A percentile compares a stretch with the other conserved stretches of the same genome.
Evolutionary conservation across 2,329 filamentous ascomycete genomes (phyloP).

Genomic region (Leptographium radiaticola): DNA sequence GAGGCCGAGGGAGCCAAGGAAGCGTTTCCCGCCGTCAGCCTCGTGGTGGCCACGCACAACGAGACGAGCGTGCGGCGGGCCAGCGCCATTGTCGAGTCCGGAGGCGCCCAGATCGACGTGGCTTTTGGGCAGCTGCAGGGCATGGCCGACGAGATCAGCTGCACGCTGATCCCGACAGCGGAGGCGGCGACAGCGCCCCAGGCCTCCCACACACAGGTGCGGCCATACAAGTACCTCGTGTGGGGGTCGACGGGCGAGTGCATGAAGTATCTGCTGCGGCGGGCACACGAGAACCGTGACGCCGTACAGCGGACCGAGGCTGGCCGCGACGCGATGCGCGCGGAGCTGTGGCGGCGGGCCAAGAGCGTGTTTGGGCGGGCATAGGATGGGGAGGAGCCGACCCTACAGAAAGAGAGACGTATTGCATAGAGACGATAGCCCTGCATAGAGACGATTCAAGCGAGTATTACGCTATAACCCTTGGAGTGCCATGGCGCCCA

Average conservation of each 20-base stretch:
- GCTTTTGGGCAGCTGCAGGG: conserved; percentile 76
- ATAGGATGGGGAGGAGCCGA: neutral
- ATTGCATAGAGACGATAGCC: neutral
- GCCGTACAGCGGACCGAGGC: conserved; percentile 50
- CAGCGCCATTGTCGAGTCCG: conserved; percentile 35
- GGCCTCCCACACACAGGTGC: conserved; percentile 13
- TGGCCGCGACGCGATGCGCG: conserved; percentile 49
- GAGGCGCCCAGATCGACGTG: conserved; percentile 27
- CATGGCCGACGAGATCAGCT: conserved; percentile 82
- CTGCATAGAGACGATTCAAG: neutral
- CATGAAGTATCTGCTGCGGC: conserved; percentile 66
- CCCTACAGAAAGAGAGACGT: neutral
- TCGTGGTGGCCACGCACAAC: conserved; percentile 80
- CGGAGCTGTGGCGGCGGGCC: conserved; percentile 44
- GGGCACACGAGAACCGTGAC: conserved; percentile 63
- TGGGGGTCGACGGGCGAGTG: conserved; percentile 68
- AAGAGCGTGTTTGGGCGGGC: conserved; percentile 26
- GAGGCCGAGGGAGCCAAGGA: conserved; percentile 18
- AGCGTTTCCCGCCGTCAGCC: conserved; percentile 41
- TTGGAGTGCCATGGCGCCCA: conserved; percentile 69
- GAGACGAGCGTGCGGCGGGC: conserved; percentile 51
- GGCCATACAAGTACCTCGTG: conserved; percentile 53
- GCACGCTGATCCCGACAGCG: conserved; percentile 1
- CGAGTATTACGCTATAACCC: conserved; percentile 28
- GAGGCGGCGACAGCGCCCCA: neutral